Percentiles rank a stretch among this genome's conserved stretches.
phyloP scores from a whole-genome alignment of 2,329 filamentous ascomycete genomes.

The Colletotrichum lini region DNA sequence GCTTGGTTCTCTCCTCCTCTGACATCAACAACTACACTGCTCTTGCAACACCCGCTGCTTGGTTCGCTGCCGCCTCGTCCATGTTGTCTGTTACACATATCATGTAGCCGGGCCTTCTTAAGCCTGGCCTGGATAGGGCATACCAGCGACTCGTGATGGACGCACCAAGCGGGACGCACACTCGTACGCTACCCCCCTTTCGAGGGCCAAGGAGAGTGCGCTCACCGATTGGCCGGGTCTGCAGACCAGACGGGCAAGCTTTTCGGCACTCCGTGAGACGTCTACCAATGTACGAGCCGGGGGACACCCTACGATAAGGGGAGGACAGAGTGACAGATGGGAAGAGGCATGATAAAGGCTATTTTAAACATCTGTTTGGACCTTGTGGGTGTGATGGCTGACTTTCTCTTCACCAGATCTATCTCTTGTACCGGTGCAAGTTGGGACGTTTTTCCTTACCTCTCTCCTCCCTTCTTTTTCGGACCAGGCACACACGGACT shows the following conservation, averaged over 20 bases:
- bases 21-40: neutral
- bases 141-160: neutral
- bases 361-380: slow-evolving; percentile 29
- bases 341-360: slow-evolving; percentile 27
- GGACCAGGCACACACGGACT: slow-evolving; percentile 23
- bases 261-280: neutral
- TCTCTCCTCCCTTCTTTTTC: slow-evolving; percentile 1
- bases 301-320: neutral
- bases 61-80: neutral
- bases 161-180: neutral
- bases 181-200: neutral
- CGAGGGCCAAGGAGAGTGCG: neutral
- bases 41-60: neutral
- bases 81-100: neutral
- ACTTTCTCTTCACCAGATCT: slow-evolving; percentile 3
- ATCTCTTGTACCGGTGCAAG: neutral
- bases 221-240: neutral
- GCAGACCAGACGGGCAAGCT: neutral
- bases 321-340: neutral
- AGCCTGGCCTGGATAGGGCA: neutral
- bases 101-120: neutral
- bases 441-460: slow-evolving; percentile 8
- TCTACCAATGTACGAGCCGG: neutral
- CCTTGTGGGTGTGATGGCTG: slow-evolving; percentile 28
- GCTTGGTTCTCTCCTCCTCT: neutral